Conservation (phyloP, 177 flowering plant genomes). For the Vitis hybrid region DNA sequence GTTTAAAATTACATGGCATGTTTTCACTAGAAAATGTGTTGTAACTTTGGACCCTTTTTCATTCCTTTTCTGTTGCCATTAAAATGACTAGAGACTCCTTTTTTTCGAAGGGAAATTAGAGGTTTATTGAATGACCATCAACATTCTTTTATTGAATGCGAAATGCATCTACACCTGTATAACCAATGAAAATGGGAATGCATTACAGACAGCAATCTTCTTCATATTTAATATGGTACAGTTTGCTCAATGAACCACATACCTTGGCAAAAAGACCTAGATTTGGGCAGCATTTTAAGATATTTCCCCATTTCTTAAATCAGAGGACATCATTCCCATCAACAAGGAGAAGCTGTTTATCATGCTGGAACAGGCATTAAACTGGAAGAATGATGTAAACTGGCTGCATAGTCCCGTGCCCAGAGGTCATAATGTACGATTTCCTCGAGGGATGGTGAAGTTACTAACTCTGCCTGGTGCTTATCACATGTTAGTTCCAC, state of each 20-base stretch:
- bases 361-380: slow-evolving; percentile 63
- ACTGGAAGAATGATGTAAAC: slow-evolving; percentile 39
- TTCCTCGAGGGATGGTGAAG: slow-evolving; percentile 81
- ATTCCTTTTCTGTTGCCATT: no score
- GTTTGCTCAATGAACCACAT: neutral
- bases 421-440: slow-evolving; percentile 89
- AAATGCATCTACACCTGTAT: no score
- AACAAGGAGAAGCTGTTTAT: slow-evolving; percentile 2
- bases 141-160: no score
- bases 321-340: neutral
- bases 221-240: neutral
- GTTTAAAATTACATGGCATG: no score
- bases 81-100: no score
- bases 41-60: no score
- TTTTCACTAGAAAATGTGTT: no score
- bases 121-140: no score
- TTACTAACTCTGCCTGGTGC: slow-evolving; percentile 68
- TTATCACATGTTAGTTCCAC: slow-evolving; percentile 89
- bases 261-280: neutral
- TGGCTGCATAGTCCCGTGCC: slow-evolving; percentile 85
- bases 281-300: neutral
- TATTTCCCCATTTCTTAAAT: neutral
- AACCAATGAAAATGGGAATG: no score
- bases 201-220: neutral
- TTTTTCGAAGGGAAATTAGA: no score